Conservation (phyloP, 192 early-diverging fungal genomes). For the Chytriomyces confervae region DNA sequence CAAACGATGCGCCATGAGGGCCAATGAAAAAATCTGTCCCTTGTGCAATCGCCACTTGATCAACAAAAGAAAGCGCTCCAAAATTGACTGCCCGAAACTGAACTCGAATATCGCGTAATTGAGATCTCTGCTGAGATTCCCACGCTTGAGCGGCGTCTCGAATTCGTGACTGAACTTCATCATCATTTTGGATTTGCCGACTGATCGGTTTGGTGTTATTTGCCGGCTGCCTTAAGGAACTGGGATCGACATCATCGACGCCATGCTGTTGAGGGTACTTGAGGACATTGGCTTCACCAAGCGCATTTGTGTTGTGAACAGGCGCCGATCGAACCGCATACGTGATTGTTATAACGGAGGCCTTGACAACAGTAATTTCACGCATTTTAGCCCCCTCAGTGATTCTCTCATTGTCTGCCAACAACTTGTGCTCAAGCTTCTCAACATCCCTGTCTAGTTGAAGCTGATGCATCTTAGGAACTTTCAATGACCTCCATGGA, state of each 20-base stretch:
- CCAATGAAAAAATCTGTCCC: constrained; percentile 22
- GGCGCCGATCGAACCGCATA: constrained; percentile 5
- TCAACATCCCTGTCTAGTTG: not conserved
- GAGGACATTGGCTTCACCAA: no score
- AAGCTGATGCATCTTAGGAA: not conserved
- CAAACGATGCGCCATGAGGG: constrained; percentile 9
- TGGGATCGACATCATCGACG: no score
- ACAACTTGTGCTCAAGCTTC: not conserved
- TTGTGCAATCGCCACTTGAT: constrained; percentile 16
- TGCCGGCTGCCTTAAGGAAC: not conserved
- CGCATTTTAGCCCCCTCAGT: not conserved
- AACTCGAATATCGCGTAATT: not conserved
- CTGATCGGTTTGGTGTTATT: not conserved
- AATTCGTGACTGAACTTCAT: not conserved
- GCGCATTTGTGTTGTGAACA: no score
- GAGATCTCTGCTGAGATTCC: not conserved
- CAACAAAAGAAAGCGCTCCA: not conserved
- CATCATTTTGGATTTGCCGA: constrained; percentile 8
- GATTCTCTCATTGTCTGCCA: not conserved
- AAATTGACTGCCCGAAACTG: constrained; percentile 24
- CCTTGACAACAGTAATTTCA: not conserved
- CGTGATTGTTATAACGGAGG: not conserved
- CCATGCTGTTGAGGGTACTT: no score
- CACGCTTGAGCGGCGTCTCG: not conserved
- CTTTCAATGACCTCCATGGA: not conserved